A percentile compares a stretch with the other conserved stretches of the same genome.
These are phyloP conservation scores for Dovyalis caffra DNA, from an alignment of 345 rosid species.

Conservation along the genomic window DNA sequence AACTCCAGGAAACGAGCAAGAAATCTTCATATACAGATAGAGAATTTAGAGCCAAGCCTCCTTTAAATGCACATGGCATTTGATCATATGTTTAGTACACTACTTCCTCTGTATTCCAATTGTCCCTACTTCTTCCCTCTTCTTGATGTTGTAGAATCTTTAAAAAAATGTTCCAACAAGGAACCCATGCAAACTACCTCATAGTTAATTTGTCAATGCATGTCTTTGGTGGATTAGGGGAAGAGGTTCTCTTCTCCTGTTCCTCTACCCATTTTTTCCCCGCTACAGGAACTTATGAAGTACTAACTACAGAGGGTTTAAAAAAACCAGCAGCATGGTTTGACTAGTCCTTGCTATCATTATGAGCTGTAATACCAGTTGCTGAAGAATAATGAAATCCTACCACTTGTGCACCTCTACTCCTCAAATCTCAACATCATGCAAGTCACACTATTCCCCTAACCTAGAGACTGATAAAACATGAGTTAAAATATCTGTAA, in stretches of 20 bases:
- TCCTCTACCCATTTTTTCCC: neutral
- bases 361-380: neutral
- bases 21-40: neutral
- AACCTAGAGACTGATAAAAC: neutral
- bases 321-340: neutral
- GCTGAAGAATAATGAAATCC: neutral
- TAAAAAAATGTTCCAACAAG: neutral
- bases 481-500: slow-evolving; percentile 1
- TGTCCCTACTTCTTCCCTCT: neutral
- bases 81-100: neutral
- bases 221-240: neutral
- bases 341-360: neutral
- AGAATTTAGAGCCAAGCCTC: neutral
- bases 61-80: neutral
- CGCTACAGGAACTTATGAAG: neutral
- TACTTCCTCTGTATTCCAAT: neutral
- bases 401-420: neutral
- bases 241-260: neutral
- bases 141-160: neutral
- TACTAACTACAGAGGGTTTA: neutral
- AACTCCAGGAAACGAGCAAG: neutral
- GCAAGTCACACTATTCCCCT: neutral
- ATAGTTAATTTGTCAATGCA: neutral
- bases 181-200: neutral
- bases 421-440: too few species aligned